phyloP scores from a whole-genome alignment of 352 stramenopile genomes.

The Globisporangium nagaii region DNA sequence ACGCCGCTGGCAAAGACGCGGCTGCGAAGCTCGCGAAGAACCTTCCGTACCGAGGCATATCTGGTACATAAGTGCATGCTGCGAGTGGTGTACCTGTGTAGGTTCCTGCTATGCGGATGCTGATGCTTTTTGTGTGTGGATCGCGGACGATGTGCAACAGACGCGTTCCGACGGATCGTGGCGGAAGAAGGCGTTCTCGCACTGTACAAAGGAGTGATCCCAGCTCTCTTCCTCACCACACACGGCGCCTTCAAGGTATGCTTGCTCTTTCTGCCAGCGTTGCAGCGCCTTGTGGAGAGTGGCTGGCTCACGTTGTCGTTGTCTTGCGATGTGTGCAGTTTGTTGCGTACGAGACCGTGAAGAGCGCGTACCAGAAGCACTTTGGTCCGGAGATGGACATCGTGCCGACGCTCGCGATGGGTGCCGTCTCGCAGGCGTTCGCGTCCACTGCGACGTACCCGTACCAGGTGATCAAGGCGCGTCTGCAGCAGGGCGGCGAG shows the following conservation, averaged over 20 bases:
- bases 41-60: constrained; percentile 61
- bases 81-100: not conserved
- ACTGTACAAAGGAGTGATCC: constrained; percentile 95
- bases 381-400: constrained; percentile 64
- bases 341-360: constrained; percentile 77
- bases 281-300: no score
- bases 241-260: constrained; percentile 94
- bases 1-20: constrained; percentile 43
- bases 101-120: not conserved
- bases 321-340: constrained; percentile 27
- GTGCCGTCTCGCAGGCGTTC: constrained; percentile 73
- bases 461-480: constrained; percentile 96
- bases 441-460: constrained; percentile 90
- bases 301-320: not conserved
- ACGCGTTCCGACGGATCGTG: constrained; percentile 93
- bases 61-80: constrained; percentile 21
- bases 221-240: constrained; percentile 93
- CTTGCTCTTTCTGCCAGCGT: not conserved
- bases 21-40: constrained; percentile 45
- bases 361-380: constrained; percentile 52
- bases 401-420: constrained; percentile 70
- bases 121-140: not conserved
- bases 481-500: constrained; percentile 90
- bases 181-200: constrained; percentile 91
- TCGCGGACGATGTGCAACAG: constrained; percentile 21